These are phyloP conservation scores for Boletus sp. DNA, from an alignment of 1,284 basidiomycete species.

Conservation along the genomic window DNA sequence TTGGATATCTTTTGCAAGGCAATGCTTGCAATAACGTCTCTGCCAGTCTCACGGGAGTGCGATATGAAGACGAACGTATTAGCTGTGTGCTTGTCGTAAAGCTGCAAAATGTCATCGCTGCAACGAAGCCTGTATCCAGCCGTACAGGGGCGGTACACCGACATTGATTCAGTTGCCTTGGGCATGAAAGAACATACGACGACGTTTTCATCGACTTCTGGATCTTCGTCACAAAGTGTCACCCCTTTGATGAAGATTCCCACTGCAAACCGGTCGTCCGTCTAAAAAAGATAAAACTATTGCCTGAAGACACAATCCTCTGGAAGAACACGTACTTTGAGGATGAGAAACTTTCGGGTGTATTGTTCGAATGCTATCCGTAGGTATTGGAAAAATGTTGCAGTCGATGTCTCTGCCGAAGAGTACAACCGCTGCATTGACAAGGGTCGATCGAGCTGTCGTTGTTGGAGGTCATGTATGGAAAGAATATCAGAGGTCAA, in stretches of 20 bases:
- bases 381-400: slow-evolving; percentile 65
- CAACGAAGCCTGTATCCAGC: slow-evolving; percentile 58
- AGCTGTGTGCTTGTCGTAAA: slow-evolving; percentile 54
- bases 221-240: slow-evolving; percentile 66
- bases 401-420: slow-evolving; percentile 52
- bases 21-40: slow-evolving; percentile 59
- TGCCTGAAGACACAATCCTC: not conserved
- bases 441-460: slow-evolving; percentile 53
- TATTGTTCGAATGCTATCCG: slow-evolving; percentile 57
- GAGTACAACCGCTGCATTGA: slow-evolving; percentile 64
- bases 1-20: slow-evolving; percentile 63
- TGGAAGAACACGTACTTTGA: slow-evolving; percentile 48
- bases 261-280: slow-evolving; percentile 60
- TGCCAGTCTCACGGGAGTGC: slow-evolving; percentile 46
- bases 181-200: slow-evolving; percentile 67
- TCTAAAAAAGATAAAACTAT: slow-evolving; percentile 40
- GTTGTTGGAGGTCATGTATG: slow-evolving; percentile 51
- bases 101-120: slow-evolving; percentile 55
- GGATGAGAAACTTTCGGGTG: slow-evolving; percentile 57
- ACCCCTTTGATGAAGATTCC: slow-evolving; percentile 64
- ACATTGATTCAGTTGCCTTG: slow-evolving; percentile 48
- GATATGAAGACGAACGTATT: slow-evolving; percentile 64
- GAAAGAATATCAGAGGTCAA: slow-evolving; percentile 61
- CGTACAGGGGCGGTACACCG: slow-evolving; percentile 54
- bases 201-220: slow-evolving; percentile 58